These are phyloP conservation scores for Yamadazyma insecticola DNA, from an alignment of 805 yeast species.

Conservation along the genomic window DNA sequence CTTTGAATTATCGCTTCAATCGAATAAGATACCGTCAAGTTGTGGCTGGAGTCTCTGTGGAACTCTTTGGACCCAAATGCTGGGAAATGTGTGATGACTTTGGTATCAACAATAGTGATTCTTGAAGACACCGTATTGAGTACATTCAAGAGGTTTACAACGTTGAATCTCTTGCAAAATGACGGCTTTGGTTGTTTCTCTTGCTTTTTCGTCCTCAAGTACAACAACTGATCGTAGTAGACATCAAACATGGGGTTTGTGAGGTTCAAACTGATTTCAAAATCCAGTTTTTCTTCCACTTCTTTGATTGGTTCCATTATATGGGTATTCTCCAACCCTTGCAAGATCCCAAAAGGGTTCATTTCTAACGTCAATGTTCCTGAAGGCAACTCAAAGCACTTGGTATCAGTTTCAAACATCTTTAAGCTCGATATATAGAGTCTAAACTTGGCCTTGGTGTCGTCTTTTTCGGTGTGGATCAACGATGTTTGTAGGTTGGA, in stretches of 20 bases:
- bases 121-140: conserved; percentile 14
- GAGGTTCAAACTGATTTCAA: conserved; percentile 16
- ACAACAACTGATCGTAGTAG: conserved; percentile 34
- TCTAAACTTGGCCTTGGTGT: conserved; percentile 8
- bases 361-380: conserved; percentile 21
- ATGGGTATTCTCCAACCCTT: conserved; percentile 14
- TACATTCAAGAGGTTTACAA: conserved; percentile 9
- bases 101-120: conserved; percentile 27
- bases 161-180: conserved; percentile 11
- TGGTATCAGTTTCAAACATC: conserved; percentile 23
- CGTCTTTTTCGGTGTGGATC: conserved; percentile 4
- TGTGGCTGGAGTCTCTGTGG: conserved; percentile 22
- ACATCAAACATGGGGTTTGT: conserved; percentile 33
- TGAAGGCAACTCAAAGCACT: conserved; percentile 33
- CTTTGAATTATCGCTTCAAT: conserved; percentile 21
- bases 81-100: conserved; percentile 27
- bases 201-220: conserved; percentile 8
- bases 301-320: conserved; percentile 1
- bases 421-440: conserved; percentile 25
- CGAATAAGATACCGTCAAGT: conserved; percentile 19
- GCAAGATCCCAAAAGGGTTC: conserved; percentile 17
- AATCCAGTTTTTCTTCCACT: conserved; percentile 4
- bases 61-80: conserved; percentile 14
- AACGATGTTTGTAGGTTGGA: conserved; percentile 19
- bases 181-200: conserved; percentile 5